phyloP scores from a whole-genome alignment of 2,329 filamentous ascomycete genomes.

The Talaromyces albobiverticillius region DNA sequence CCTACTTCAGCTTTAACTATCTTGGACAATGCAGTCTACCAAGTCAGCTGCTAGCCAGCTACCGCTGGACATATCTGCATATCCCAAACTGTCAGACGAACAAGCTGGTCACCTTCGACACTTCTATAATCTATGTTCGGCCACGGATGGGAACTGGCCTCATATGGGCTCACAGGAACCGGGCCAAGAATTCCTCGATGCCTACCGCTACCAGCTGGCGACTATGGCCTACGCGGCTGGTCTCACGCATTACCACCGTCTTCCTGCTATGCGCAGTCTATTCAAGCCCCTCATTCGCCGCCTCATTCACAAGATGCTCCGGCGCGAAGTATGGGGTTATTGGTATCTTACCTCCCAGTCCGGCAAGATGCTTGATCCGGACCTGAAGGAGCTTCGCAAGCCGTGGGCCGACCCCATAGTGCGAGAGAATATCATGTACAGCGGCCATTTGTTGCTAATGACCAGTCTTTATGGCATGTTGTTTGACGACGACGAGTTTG shows the following conservation, averaged over 20 bases:
- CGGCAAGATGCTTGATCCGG: conserved; percentile 34
- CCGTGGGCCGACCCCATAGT: conserved; percentile 43
- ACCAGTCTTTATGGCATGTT: conserved; percentile 41
- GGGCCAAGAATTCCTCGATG: conserved; percentile 32
- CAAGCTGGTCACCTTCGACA: conserved; percentile 5
- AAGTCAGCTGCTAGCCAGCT: no score
- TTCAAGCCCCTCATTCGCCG: conserved; percentile 34
- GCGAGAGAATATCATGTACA: conserved; percentile 45
- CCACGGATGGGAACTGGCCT: not conserved
- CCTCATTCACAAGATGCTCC: conserved; percentile 44
- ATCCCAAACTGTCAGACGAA: conserved; percentile 17
- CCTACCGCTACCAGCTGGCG: conserved; percentile 39
- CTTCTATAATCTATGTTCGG: not conserved
- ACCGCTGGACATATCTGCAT: conserved; percentile 16
- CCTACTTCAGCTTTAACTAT: no score
- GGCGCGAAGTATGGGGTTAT: conserved; percentile 42
- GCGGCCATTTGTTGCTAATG: conserved; percentile 41
- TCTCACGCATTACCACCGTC: conserved; percentile 38
- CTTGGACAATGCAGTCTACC: no score
- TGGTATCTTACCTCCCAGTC: conserved; percentile 41
- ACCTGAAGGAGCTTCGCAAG: conserved; percentile 36
- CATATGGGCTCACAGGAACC: conserved; percentile 28
- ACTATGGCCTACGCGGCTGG: conserved; percentile 40
- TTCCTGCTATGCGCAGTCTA: conserved; percentile 31
- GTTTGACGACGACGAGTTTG: conserved; percentile 42